Evolutionary conservation across 768 basidiomycete species (phyloP), one percentile per base, ranked within the genome.

Genomic region (Suillus placidus): DNA sequence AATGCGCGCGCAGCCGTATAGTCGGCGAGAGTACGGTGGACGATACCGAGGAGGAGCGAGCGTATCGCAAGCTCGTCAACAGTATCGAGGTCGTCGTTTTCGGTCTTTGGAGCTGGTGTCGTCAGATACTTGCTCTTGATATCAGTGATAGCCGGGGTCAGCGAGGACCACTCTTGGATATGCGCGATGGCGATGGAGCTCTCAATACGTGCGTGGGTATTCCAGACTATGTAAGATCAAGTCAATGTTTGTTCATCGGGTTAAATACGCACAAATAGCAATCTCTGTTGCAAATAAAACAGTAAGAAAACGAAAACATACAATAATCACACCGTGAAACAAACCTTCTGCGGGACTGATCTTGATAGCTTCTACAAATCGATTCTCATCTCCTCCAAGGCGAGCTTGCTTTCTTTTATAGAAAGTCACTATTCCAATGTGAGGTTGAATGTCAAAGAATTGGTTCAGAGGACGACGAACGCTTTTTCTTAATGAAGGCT

Each of bases 401-500:
- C 85, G 77, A 45, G 69, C 72, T 68, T 91, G 89, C 71, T 93
- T 93, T 71, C 83, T 82, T 73, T 88, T 85, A 74, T 91, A 93
- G 71, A 92, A 92, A 1, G 82, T 83, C 71, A 94, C 92, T 94
- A 68, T 30, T 30, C 3, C 13, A 63, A 65, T 12, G 10, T 12
- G 62, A 49, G 60, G 20, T 14, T 5, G 66, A 14, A 13, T 16
- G 26, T 64, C 18, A 35, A 18, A 58, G 49, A 63, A 60, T 16
- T 26, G 35, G 49, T 62, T 18, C 42, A 47, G 16, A 14, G 30
- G 20, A 1, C 14, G 71, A 77, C 88, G 10, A 60, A 92, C 92
- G 45, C 76, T 90, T 91, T 80, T 90, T 92, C 79, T 88, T 86
- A 62, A 93, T 91, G 63, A 88, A 87, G 4, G 88, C 85, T 69